Evolutionary conservation across 805 yeast genomes (phyloP).

Genomic region (Diddensiella transvaalensis): DNA sequence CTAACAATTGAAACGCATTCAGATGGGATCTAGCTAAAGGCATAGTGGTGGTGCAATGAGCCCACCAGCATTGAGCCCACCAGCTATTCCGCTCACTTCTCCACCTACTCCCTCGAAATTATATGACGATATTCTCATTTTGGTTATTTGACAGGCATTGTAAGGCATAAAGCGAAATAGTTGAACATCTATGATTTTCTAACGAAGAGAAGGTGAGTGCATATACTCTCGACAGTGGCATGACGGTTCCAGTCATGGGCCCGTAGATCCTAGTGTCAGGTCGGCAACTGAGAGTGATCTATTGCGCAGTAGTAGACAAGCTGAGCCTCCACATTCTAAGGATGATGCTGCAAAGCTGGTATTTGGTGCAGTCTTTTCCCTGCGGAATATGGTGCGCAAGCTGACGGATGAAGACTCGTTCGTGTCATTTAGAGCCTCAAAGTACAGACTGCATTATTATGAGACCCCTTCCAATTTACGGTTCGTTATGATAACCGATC

Average conservation of each 20-base stretch:
- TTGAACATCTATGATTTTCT: background rate
- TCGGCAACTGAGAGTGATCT: slow-evolving; percentile 1
- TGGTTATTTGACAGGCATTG: slow-evolving; percentile 93
- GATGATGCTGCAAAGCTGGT: slow-evolving; percentile 75
- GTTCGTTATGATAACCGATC: slow-evolving; percentile 71
- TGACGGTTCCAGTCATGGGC: slow-evolving; percentile 39
- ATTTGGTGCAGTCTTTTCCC: slow-evolving; percentile 79
- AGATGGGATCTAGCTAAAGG: too few species aligned
- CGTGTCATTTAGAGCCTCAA: slow-evolving; percentile 48
- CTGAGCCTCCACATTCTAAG: slow-evolving; percentile 30
- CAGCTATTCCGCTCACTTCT: too few species aligned
- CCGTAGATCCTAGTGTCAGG: slow-evolving; percentile 21
- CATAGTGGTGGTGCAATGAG: too few species aligned
- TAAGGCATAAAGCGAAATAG: slow-evolving; percentile 25
- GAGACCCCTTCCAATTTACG: slow-evolving; percentile 79
- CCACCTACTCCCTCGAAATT: too few species aligned
- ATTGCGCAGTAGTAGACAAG: background rate
- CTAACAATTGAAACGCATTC: too few species aligned
- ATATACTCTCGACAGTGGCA: slow-evolving; percentile 74
- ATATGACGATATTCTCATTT: slow-evolving; percentile 76
- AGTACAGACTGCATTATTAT: slow-evolving; percentile 72
- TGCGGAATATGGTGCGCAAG: slow-evolving; percentile 69
- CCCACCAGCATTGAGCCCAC: too few species aligned
- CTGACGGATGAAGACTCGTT: slow-evolving; percentile 39
- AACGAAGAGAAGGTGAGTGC: slow-evolving; percentile 51